These are phyloP conservation scores for Penstemon newberryi DNA, from an alignment of 257 asterid genomes.

Conservation along the genomic window DNA sequence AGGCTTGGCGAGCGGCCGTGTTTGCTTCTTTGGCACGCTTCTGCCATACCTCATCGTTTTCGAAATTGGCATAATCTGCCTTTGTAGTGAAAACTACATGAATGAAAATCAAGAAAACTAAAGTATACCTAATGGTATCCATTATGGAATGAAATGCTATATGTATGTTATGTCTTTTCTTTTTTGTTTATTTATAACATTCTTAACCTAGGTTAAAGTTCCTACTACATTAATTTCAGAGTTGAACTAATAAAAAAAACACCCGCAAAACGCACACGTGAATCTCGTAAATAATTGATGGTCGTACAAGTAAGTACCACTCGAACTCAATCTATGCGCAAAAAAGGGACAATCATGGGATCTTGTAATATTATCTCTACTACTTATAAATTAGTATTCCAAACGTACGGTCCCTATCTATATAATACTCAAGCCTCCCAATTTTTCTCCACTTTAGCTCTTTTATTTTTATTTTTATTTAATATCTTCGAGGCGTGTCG, in stretches of 20 bases:
- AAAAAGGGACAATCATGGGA: too few species aligned
- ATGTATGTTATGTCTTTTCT: neutral
- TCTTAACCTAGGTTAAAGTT: neutral
- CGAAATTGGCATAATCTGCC: slow-evolving; percentile 22
- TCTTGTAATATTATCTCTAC: too few species aligned
- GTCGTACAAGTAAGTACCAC: too few species aligned
- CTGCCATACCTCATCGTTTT: slow-evolving; percentile 37
- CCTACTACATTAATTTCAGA: slow-evolving; percentile 4
- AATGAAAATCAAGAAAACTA: slow-evolving; percentile 27
- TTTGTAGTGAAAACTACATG: slow-evolving; percentile 20
- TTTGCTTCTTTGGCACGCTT: slow-evolving; percentile 41
- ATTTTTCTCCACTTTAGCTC: too few species aligned
- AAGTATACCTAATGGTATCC: slow-evolving; percentile 32
- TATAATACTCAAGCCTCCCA: too few species aligned
- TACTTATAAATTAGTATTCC: too few species aligned
- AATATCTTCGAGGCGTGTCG: too few species aligned
- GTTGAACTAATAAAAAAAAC: neutral
- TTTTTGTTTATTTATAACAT: neutral
- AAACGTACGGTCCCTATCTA: too few species aligned
- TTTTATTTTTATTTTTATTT: too few species aligned
- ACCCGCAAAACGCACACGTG: slow-evolving; percentile 1
- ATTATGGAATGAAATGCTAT: slow-evolving; percentile 21
- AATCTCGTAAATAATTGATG: neutral
- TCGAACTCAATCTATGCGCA: too few species aligned
- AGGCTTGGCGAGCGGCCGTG: slow-evolving; percentile 43